Base-by-base conservation (phyloP, 768 basidiomycete genomes). In the Tricholoma sp. region DNA sequence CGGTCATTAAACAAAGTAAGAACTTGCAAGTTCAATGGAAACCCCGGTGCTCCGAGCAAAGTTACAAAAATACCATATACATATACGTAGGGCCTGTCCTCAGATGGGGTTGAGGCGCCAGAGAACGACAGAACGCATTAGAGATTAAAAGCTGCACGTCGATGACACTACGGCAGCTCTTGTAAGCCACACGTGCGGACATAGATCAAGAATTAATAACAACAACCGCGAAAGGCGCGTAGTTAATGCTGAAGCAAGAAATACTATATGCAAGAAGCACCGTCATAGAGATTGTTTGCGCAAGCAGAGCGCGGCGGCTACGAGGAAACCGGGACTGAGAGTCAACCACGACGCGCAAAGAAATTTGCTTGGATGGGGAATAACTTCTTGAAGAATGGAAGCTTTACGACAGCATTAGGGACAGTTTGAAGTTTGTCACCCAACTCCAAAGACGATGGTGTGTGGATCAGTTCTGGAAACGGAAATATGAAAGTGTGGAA, bases 311-410 rank as follows among this genome's bases (percentile, higher is more conserved):
- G 29, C 33, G 33, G 18, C 4, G 53, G 18, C 47, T 65, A 67
- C 67, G 67, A 68, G 59, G 64, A 70, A 70, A 71, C 66, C 72
- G 71, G 52, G 60, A 64, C 65, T 62, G 50, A 32, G 24, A 49
- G 41, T 28, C 48, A 39, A 52, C 39, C 10, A 56, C 54, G 28
- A 24, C 18, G 28, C 28, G 28, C 13, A 29, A 29, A 29, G 12
- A 28, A 24, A 47, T 3, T 17, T 32, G 8, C 47, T 32, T 8
- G 31, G 6, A 4, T 28, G 13, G 44, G 12, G 18, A 9, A 13
- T 28, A n/a, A n/a, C 45, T 29, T 47, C 28, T 29, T 17, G 15
- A 1, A 9, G 15, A 17, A 31, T 31, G 18, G 45, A 47, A 31
- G 47, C 11, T 28, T 45, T 45, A 45, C 20, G 20, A 45, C 12